Evolutionary conservation across 2,329 filamentous ascomycete genomes (phyloP).

Genomic region (Blastomyces parvus): DNA sequence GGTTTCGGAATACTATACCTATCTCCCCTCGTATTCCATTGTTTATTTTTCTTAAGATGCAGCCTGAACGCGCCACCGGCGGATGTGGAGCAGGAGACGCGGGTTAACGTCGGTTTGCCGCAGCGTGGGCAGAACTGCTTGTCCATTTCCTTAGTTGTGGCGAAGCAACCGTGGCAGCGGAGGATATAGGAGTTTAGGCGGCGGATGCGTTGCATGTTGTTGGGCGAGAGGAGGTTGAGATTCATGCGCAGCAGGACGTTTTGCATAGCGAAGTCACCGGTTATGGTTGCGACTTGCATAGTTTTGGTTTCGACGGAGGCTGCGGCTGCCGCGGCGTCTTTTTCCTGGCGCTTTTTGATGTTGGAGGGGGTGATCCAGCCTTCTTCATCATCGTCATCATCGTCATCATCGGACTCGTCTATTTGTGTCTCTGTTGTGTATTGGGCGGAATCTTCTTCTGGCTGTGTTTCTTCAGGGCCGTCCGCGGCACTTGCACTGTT

Average conservation of each 20-base stretch:
- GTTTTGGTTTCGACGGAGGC: conserved; percentile 49
- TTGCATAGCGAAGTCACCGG: conserved; percentile 95
- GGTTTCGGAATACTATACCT: conserved; percentile 90
- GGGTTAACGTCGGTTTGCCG: conserved; percentile 75
- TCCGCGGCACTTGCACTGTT: conserved; percentile 16
- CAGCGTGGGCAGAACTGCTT: conserved; percentile 91
- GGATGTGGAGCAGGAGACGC: conserved; percentile 78
- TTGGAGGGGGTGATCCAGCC: conserved; percentile 95
- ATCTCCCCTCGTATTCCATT: conserved; percentile 91
- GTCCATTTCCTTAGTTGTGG: conserved; percentile 68
- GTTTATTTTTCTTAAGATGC: conserved; percentile 88
- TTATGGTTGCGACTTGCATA: conserved; percentile 83
- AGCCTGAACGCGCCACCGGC: conserved; percentile 69
- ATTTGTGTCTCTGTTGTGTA: neutral
- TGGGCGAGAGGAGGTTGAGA: conserved; percentile 72
- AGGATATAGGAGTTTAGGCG: conserved; percentile 81
- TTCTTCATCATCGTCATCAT: conserved; percentile 40
- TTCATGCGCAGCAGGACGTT: conserved; percentile 94
- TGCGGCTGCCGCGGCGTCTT: conserved; percentile 47
- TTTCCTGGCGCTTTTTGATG: conserved; percentile 70
- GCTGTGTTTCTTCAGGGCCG: neutral
- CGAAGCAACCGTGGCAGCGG: conserved; percentile 89
- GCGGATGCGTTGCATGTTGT: conserved; percentile 65
- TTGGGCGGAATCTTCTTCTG: neutral
- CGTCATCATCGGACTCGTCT: conserved; percentile 20